These are phyloP conservation scores for Saussurea involucrata DNA, from an alignment of 129 eudicot species.

Conservation along the genomic window DNA sequence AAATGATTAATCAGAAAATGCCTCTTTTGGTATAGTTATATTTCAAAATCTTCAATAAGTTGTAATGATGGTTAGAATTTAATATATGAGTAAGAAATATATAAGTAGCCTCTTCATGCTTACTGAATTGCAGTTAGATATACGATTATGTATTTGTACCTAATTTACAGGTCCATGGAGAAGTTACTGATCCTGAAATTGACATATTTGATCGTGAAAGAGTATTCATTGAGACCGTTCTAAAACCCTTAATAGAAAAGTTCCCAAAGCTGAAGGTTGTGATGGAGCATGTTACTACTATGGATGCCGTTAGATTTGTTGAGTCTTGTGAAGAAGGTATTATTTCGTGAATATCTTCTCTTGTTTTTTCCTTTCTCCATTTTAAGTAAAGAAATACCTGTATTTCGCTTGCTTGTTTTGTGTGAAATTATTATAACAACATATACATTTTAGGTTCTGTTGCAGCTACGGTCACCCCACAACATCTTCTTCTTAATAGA, in stretches of 20 bases:
- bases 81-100: not conserved
- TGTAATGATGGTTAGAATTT: not conserved
- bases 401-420: not conserved
- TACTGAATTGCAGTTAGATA: not conserved
- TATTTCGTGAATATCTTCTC: not conserved
- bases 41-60: not conserved
- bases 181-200: slow-evolving; percentile 76
- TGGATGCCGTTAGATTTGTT: slow-evolving; percentile 83
- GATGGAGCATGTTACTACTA: slow-evolving; percentile 96
- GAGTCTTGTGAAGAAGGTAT: slow-evolving; percentile 81
- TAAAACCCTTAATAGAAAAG: slow-evolving; percentile 66
- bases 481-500: slow-evolving; percentile 86
- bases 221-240: slow-evolving; percentile 71
- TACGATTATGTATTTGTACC: not conserved
- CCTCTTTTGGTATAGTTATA: slow-evolving; percentile 68
- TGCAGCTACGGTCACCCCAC: slow-evolving; percentile 98
- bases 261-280: slow-evolving; percentile 83
- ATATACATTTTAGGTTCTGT: slow-evolving; percentile 50
- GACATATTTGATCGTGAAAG: slow-evolving; percentile 96
- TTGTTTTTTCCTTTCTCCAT: not conserved
- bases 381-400: not conserved
- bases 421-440: slow-evolving; percentile 8
- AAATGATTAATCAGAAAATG: slow-evolving; percentile 86
- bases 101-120: not conserved
- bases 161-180: slow-evolving; percentile 84